These are phyloP conservation scores for Hibiscus trionum DNA, from an alignment of 345 rosid species.

Conservation along the genomic window DNA sequence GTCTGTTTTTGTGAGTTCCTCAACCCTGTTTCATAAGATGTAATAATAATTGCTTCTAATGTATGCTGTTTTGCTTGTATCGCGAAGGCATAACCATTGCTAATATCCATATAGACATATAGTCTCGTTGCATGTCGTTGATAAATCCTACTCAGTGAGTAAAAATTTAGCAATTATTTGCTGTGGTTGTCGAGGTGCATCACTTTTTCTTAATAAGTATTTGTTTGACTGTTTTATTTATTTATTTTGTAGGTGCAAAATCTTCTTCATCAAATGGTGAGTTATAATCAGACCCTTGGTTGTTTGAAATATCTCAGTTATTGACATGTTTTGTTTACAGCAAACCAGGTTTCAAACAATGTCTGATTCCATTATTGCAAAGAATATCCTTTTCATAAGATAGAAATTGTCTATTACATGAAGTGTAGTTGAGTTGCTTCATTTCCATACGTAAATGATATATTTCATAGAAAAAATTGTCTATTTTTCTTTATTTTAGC, in stretches of 20 bases:
- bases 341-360: conserved; percentile 72
- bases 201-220: neutral
- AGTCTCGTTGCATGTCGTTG: neutral
- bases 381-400: conserved; percentile 49
- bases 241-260: conserved; percentile 60
- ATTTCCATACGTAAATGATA: neutral
- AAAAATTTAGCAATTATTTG: neutral
- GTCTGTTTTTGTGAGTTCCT: conserved; percentile 56
- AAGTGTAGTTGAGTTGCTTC: neutral
- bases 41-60: neutral
- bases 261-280: conserved; percentile 69
- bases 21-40: neutral
- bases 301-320: neutral
- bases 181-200: neutral
- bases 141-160: neutral
- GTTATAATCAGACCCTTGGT: conserved; percentile 19
- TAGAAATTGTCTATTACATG: neutral
- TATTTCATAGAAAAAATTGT: neutral
- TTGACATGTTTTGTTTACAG: conserved; percentile 29
- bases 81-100: neutral
- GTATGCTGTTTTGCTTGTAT: neutral
- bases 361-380: conserved; percentile 62
- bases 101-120: neutral
- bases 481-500: neutral
- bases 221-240: conserved; percentile 8